Base-by-base conservation (phyloP, 495 filamentous ascomycete species). In the Penicillium paradoxum region DNA sequence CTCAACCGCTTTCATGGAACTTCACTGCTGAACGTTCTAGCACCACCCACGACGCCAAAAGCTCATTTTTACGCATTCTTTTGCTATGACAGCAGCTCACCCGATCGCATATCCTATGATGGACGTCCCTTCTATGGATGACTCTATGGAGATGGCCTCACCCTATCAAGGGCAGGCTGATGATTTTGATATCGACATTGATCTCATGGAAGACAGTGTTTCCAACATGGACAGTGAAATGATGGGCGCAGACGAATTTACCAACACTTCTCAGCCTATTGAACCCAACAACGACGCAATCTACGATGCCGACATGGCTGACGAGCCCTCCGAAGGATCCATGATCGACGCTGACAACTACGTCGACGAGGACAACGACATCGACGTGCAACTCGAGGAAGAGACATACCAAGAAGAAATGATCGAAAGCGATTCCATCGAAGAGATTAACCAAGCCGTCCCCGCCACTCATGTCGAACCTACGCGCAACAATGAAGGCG, bases 131-230 rank as follows among this genome's bases (percentile, higher is more conserved):
- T 46, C 50, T 18, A 48, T 62, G 24, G 72, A 76, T 41, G 73
- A 77, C 45, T 70, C 66, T 42, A 84, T 85, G 81, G 80, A 79
- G 51, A 74, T 80, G 66, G 76, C 70, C 15, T 75, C 75, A 37
- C 74, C 74, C 24, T 74, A 74, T 34, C 63, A 68, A 14, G 74
- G 69, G 2, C 68, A 71, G 36, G 79, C 74, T 37, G 84, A 89
- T 61, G 84, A 88, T 55, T 85, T 88, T 48, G 87, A 90, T 50
- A 86, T 90, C 57, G 86, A 90, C 56, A 73, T 90, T 56, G 86
- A 91, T 62, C 70, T 86, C 15, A 79, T 80, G 62, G 72, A 78
- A 48, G 79, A 76, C 37, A 72, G 79, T 25, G 63, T 58, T 33
- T 70, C 69, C 13, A 72, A 73, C 45, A 68, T 71, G 36, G 83